phyloP scores from a whole-genome alignment of 2,329 filamentous ascomycete genomes.

The Alternaria conjuncta region DNA sequence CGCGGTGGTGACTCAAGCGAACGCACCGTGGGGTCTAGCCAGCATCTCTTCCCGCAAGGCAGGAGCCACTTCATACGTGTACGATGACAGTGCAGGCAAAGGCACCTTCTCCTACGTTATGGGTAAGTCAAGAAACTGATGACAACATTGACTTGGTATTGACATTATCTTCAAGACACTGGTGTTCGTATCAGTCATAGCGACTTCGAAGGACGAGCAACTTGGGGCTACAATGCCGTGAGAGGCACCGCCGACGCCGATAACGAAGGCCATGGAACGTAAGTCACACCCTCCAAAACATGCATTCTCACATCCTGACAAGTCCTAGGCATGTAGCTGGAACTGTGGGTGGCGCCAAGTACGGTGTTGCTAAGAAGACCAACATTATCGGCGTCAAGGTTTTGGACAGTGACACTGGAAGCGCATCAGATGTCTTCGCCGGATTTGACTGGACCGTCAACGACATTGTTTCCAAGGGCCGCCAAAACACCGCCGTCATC shows the following conservation, averaged over 20 bases:
- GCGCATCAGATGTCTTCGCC: constrained; percentile 34
- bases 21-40: constrained; percentile 37
- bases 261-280: constrained; percentile 40
- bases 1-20: constrained; percentile 27
- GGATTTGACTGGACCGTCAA: constrained; percentile 46
- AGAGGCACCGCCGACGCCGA: constrained; percentile 23
- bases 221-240: constrained; percentile 39
- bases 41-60: constrained; percentile 35
- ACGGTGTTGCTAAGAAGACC: constrained; percentile 44
- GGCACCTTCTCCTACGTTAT: constrained; percentile 59
- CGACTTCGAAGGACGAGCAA: constrained; percentile 41
- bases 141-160: not conserved
- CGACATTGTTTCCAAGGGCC: constrained; percentile 39
- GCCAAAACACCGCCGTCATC: constrained; percentile 41
- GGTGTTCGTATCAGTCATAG: constrained; percentile 63
- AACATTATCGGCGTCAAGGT: constrained; percentile 47
- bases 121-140: not conserved
- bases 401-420: constrained; percentile 24
- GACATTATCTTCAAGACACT: constrained; percentile 55
- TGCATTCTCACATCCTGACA: not conserved
- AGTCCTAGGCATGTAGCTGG: constrained; percentile 37
- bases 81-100: constrained; percentile 32
- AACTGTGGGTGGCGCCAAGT: constrained; percentile 36
- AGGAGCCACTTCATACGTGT: constrained; percentile 32
- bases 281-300: not conserved